Evolutionary conservation across 2,329 filamentous ascomycete genomes (phyloP).

Genomic region (Macroventuria anomochaeta): DNA sequence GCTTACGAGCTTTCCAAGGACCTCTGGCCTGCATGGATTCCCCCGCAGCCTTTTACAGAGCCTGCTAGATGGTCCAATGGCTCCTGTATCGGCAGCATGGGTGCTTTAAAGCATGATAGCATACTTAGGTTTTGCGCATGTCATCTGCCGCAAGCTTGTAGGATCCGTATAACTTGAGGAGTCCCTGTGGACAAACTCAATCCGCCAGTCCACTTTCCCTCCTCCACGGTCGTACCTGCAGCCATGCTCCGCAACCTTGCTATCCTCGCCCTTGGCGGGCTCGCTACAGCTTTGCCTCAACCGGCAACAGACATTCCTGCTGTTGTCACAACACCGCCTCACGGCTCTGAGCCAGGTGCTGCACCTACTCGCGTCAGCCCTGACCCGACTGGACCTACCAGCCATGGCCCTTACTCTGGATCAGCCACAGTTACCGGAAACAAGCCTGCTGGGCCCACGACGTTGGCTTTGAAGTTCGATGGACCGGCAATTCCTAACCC

Average conservation of each 20-base stretch:
- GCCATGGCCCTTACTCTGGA: constrained; percentile 72
- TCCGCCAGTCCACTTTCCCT: background rate
- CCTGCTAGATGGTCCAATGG: constrained; percentile 64
- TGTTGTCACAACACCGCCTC: constrained; percentile 30
- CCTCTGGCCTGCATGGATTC: background rate
- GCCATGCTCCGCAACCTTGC: constrained; percentile 5
- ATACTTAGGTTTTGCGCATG: background rate
- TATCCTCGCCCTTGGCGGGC: constrained; percentile 9
- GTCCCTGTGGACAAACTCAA: background rate
- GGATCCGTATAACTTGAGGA: background rate
- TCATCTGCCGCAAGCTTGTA: background rate
- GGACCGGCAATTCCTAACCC: constrained; percentile 63
- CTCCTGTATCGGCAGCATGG: background rate
- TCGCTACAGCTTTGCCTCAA: constrained; percentile 30
- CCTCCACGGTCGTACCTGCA: background rate
- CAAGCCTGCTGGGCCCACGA: constrained; percentile 52
- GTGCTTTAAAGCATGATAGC: constrained; percentile 2
- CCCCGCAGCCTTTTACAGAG: constrained; percentile 65
- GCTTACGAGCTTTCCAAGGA: background rate
- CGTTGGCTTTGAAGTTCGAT: constrained; percentile 61
- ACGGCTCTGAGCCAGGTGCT: constrained; percentile 31
- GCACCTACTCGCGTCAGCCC: constrained; percentile 56
- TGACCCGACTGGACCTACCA: constrained; percentile 64
- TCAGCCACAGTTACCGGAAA: constrained; percentile 73
- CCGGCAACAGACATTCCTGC: constrained; percentile 19